Evolutionary conservation across 208 protist species (phyloP), one percentile per base, ranked within the genome.

Genomic region (Novymonas esmeraldas): DNA sequence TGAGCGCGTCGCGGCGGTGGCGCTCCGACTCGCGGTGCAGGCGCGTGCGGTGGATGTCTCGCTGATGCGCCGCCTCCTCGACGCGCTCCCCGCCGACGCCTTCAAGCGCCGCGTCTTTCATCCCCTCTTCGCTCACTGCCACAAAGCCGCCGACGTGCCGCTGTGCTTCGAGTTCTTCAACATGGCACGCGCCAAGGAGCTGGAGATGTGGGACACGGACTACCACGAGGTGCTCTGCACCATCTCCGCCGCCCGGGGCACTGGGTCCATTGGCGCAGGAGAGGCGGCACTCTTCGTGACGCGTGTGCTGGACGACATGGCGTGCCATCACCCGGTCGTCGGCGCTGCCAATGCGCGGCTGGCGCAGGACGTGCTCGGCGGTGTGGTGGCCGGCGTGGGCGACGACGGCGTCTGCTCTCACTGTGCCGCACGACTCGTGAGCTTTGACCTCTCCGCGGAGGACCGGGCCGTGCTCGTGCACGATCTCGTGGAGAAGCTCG

Each of bases 151-250:
- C 31, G 58, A 92, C 54, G 65, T 69, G 14, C 36, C 57, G 16
- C 67, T 92, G 14, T 81, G 77, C 20, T 73, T 87, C 31, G 55
- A 82, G 22, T 74, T 87, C 24, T 72, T 95, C 3, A 52, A 46
- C 6, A 42, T 81, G 51, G 82, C 73, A 6, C 26, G 48, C 34
- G 44, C 41, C 6, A 79, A 79, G 48, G 51, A 45, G 9, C 71
- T 93, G 16, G 87, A 94, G 73, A 74, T 95, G 57, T 95, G 90
- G 88, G 90, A 95, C 75, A 78, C 56, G 4, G 90, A 95, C 69
- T 95, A 82, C 51, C 44, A 86, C 42, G 61, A 83, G 29, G 24
- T 93, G 11, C 61, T 95, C n/a, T 11, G 14, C 26, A 79, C 70
- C 38, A 39, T 92, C 3, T n/a, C 52, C 6, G 45, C 70, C 16